Evolutionary conservation across 2,329 filamentous ascomycete genomes (phyloP), one percentile per base, ranked within the genome.

Genomic region (Alternaria alternata): DNA sequence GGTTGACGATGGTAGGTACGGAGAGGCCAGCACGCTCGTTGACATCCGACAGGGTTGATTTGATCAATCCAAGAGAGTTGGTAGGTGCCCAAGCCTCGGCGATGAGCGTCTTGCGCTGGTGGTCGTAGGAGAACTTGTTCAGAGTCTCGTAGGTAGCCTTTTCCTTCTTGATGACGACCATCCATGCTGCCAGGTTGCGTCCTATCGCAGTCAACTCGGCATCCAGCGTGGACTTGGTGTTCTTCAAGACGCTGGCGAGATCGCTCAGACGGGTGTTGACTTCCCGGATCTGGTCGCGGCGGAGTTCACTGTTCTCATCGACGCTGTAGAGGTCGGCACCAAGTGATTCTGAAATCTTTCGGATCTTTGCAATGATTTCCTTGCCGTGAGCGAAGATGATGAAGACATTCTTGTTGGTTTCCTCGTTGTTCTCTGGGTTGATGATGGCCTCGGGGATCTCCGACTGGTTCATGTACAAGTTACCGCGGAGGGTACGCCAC

Each of bases 401-500:
- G 75, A 99, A 99, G 57, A 99, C 95, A 72, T 97, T 99, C 88
- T 99, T 99, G 84, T 91, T 89, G 71, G 96, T 86, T 66, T 92
- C 86, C 81, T 98, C 94, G 78, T 98, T 97, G 82, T 88, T 97
- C 76, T 91, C 87, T 16, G 95, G 94, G 79, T 99, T 92, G 77
- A 97, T 86, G 70, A 99, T 90, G 38, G 92, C 89, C 78, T 99
- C 94, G 7, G 93, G 90, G 64, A 99, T 99, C 84, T 99, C 95
- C 41, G 94, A 94, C 84, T 99, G 96, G 82, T 99, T 99, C 95
- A 99, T 99, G 86, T 98, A 99, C 65, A 99, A 84, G 80, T 99
- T 99, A 73, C 95, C 95, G 79, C 95, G 93, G 42, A 99, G 88
- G 0, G 96, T 97, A 74, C 95, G 89, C 95, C 95, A 99, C 52